These are phyloP conservation scores for Ilex aquifolium DNA, from an alignment of 257 asterid genomes.

Conservation along the genomic window DNA sequence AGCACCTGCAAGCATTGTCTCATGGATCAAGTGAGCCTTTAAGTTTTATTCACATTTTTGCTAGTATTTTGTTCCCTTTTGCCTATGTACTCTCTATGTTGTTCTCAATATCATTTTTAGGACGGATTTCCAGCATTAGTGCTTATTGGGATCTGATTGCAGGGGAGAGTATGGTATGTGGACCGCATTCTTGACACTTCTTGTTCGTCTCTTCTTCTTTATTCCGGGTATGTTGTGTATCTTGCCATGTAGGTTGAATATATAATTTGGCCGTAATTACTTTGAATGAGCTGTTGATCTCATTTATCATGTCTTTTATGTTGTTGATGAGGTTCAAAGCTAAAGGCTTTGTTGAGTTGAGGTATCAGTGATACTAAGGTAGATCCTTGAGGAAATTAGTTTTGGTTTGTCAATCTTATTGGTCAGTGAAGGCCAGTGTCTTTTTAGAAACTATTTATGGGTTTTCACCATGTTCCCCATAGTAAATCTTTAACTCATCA, in stretches of 20 bases:
- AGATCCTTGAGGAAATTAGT: no score
- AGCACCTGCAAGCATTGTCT: slow-evolving; percentile 68
- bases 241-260: slow-evolving; percentile 3
- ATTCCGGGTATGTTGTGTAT: slow-evolving; percentile 56
- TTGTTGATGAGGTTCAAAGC: no score
- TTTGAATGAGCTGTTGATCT: neutral
- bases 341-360: no score
- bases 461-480: no score
- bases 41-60: neutral
- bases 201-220: slow-evolving; percentile 77
- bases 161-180: slow-evolving; percentile 96
- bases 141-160: slow-evolving; percentile 15
- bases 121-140: neutral
- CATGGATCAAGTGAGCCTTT: slow-evolving; percentile 78
- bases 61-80: neutral
- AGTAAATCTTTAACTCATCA: no score
- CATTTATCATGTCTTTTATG: no score
- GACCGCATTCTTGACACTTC: slow-evolving; percentile 91
- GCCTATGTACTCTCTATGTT: slow-evolving; percentile 8
- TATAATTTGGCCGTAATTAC: neutral
- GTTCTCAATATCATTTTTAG: neutral
- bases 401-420: no score
- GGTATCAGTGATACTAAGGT: no score
- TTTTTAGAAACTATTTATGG: no score
- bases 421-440: no score